Conservation (phyloP, 1,284 basidiomycete genomes). For the Pseudozyma sp. region DNA sequence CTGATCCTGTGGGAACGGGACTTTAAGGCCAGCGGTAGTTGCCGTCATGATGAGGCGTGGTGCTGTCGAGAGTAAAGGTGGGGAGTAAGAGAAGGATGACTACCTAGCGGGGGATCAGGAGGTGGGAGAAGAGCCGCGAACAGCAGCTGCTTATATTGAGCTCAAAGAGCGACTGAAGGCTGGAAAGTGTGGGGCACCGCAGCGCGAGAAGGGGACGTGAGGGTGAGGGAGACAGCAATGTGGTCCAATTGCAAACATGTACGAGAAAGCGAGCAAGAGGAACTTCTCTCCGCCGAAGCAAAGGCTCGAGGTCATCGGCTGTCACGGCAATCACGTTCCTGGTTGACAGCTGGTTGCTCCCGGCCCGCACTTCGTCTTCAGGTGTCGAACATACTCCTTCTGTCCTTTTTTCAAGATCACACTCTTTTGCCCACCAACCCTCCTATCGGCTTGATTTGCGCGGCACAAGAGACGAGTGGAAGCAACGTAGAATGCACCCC, state of each 20-base stretch:
- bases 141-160: conserved; percentile 8
- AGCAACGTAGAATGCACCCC: not conserved
- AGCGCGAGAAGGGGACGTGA: not conserved
- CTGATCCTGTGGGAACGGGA: conserved; percentile 32
- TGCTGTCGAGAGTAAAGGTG: not conserved
- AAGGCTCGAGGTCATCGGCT: not conserved
- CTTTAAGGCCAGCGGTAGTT: conserved; percentile 27
- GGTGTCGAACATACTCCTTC: too few species aligned
- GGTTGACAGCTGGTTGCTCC: too few species aligned
- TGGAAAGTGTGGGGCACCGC: conserved; percentile 28
- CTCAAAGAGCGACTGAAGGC: not conserved
- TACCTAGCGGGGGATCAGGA: not conserved
- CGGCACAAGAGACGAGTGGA: too few species aligned
- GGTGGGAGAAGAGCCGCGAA: not conserved
- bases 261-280: not conserved
- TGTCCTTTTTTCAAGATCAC: too few species aligned
- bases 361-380: too few species aligned
- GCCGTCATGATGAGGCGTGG: conserved; percentile 12
- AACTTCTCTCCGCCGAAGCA: conserved; percentile 7
- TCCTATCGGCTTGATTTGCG: too few species aligned
- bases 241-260: not conserved
- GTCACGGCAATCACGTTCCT: not conserved
- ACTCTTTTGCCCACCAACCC: too few species aligned
- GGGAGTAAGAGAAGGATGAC: not conserved
- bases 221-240: not conserved